phyloP scores from a whole-genome alignment of 2,329 filamentous ascomycete genomes.

The Talaromyces sp. region DNA sequence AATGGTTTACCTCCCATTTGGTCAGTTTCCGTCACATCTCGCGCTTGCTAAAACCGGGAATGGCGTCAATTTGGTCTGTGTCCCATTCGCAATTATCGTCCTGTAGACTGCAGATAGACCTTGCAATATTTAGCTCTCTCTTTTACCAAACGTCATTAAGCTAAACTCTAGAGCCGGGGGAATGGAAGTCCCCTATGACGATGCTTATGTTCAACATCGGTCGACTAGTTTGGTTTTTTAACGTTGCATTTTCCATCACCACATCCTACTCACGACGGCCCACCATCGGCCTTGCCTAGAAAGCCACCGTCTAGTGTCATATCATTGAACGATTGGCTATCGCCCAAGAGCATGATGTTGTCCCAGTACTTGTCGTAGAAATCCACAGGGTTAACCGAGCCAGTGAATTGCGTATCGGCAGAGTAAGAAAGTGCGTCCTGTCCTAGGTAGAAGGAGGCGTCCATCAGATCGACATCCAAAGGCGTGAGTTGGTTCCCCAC shows the following conservation, averaged over 20 bases:
- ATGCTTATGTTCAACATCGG: background rate
- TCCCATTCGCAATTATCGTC: background rate
- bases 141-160: background rate
- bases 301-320: background rate
- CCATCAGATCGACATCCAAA: conserved; percentile 17
- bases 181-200: background rate
- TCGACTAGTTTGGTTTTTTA: background rate
- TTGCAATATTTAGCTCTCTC: background rate
- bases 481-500: conserved; percentile 4
- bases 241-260: background rate
- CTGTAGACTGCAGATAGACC: background rate
- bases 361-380: conserved; percentile 19
- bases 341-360: conserved; percentile 16
- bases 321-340: conserved; percentile 3
- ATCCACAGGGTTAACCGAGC: conserved; percentile 12
- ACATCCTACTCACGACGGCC: background rate
- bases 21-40: background rate
- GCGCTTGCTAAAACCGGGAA: background rate
- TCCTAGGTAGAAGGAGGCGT: conserved; percentile 15
- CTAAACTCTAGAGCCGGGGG: background rate
- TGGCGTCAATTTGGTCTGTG: background rate
- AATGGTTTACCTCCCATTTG: background rate
- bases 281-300: background rate
- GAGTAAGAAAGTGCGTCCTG: conserved; percentile 7
- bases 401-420: conserved; percentile 4